Evolutionary conservation across 2,329 filamentous ascomycete genomes (phyloP), one percentile per base, ranked within the genome.

Genomic region (Volutella citrinella): DNA sequence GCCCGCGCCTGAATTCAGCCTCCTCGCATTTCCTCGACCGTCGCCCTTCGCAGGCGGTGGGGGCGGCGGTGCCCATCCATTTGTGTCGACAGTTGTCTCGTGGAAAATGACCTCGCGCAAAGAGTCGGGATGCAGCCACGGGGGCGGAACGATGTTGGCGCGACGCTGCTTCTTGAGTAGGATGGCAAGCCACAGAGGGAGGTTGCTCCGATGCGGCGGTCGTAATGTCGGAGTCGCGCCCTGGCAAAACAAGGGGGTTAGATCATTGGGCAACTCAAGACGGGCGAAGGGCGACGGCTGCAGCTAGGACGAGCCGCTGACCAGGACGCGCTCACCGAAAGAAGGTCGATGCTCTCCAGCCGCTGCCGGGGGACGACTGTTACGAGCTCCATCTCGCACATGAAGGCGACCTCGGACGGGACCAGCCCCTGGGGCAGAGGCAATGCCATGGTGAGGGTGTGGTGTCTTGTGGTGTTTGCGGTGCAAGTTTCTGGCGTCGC

Each of bases 351-450:
- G 49, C 79, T 80, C 48, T 96, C 89, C 33, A 98, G 80, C 45
- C 86, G 79, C 61, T 97, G 90, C 34, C 93, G 86, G 21, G 93
- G 93, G 30, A 97, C 80, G 15, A 98, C 78, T 1, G 90, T 96
- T 36, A 98, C 85, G 54, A 88, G 78, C 68, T 97, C 91, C 89
- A 96, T 97, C 68, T 98, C 93, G 63, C 90, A 95, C 18, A 97
- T 70, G 57, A 97, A 98, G 31, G 89, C 86, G 27, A 94, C 85
- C 67, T 98, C 93, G 45, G 86, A 74, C 40, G 93, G 88, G 51
- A 86, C 84, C 27, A 96, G 75, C 61, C 67, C 72, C 32, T 61
- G 52, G 5, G 70, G 70, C 11, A 76, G 59, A 19, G 72, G 69
- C 30, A 72, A 58, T 19, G 72, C 72, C 72, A 76, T 76, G 25